Evolutionary conservation across 257 asterid genomes (phyloP).

Genomic region (Primulina eburnea): DNA sequence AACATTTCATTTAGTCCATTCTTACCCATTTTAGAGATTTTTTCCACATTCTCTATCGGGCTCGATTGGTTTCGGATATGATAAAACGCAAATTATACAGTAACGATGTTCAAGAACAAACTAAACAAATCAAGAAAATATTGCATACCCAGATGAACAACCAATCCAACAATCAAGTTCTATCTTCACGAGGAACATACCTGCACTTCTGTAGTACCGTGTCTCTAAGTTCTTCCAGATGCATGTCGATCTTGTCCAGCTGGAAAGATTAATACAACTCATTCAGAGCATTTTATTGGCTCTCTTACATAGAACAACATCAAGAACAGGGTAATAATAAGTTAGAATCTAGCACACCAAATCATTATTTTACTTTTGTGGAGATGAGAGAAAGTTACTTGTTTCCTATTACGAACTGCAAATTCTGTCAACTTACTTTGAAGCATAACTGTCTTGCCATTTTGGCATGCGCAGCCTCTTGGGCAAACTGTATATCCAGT

Average conservation of each 20-base stretch:
- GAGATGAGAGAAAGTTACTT: background rate
- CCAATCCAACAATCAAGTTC: background rate
- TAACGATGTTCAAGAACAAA: background rate
- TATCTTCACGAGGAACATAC: slow-evolving; percentile 38
- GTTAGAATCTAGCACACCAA: background rate
- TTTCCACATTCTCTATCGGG: background rate
- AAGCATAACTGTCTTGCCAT: slow-evolving; percentile 53
- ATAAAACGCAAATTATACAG: background rate
- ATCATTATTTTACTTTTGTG: background rate
- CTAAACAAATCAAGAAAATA: background rate
- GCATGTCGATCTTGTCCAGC: slow-evolving; percentile 62
- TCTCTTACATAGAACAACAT: background rate
- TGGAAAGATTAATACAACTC: slow-evolving; percentile 30
- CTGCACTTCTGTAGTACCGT: slow-evolving; percentile 77
- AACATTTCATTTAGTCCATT: background rate
- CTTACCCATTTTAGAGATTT: background rate
- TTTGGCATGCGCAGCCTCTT: slow-evolving; percentile 76
- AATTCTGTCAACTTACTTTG: slow-evolving; percentile 44
- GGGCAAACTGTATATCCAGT: slow-evolving; percentile 58
- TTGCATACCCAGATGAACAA: background rate
- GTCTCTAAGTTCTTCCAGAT: slow-evolving; percentile 68
- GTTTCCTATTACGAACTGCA: slow-evolving; percentile 6
- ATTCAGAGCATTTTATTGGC: slow-evolving; percentile 21
- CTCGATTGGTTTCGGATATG: background rate
- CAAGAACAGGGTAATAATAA: slow-evolving; percentile 11